Conservation (phyloP, 2,329 filamentous ascomycete genomes). For the Colletotrichum incanum region DNA sequence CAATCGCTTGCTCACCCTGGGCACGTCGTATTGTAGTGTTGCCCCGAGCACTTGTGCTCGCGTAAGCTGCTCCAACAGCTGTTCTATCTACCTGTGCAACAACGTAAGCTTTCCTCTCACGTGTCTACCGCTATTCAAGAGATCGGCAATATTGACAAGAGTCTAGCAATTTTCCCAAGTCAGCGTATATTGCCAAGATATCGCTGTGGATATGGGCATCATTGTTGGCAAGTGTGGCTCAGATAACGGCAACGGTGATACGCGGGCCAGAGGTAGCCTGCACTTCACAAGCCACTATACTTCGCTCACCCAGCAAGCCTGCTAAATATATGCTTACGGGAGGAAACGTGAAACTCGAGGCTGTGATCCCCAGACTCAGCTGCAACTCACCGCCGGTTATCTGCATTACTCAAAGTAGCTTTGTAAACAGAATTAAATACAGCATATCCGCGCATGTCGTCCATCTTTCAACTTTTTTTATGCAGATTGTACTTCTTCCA, state of each 20-base stretch:
- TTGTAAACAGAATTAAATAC: too few species aligned
- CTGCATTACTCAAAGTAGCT: not conserved
- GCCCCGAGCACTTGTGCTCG: slow-evolving; percentile 18
- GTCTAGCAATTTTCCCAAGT: slow-evolving; percentile 1
- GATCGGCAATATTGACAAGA: not conserved
- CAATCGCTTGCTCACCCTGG: slow-evolving; percentile 6
- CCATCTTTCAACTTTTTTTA: too few species aligned
- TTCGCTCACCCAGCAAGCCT: slow-evolving; percentile 1
- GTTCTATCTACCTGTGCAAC: slow-evolving; percentile 37
- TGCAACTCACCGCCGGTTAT: not conserved
- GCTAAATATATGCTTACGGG: not conserved
- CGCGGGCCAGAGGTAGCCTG: slow-evolving; percentile 1
- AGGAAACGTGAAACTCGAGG: not conserved
- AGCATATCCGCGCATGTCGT: too few species aligned
- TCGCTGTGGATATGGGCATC: slow-evolving; percentile 9
- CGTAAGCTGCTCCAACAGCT: slow-evolving; percentile 31
- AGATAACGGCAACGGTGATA: slow-evolving; percentile 5
- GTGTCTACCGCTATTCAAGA: too few species aligned
- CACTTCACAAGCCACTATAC: slow-evolving; percentile 9
- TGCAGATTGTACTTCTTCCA: too few species aligned
- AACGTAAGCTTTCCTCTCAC: slow-evolving; percentile 5
- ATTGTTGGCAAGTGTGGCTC: slow-evolving; percentile 6
- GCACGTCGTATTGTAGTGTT: slow-evolving; percentile 19
- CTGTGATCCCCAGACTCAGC: not conserved
- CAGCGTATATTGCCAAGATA: slow-evolving; percentile 10